A percentile compares a stretch with the other conserved stretches of the same genome.
phyloP scores from a whole-genome alignment of 2,329 filamentous ascomycete genomes.

The Xylaria sp. region DNA sequence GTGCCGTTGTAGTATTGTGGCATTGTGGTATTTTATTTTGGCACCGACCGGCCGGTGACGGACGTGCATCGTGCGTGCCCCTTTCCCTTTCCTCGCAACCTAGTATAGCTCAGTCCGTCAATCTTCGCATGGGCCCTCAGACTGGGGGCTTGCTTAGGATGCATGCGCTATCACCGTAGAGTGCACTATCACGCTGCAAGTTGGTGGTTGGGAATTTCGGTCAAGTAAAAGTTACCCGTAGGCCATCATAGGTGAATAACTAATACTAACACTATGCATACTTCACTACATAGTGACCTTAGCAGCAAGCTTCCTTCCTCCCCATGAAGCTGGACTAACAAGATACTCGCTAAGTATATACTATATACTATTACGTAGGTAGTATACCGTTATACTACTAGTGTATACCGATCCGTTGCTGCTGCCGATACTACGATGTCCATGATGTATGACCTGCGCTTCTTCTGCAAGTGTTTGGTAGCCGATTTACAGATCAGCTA shows the following conservation, averaged over 20 bases:
- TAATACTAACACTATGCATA: neutral
- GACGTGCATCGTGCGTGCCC: conserved; percentile 32
- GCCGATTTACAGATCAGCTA: conserved; percentile 28
- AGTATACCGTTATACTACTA: neutral
- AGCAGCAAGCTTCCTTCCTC: neutral
- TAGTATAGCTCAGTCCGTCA: conserved; percentile 23
- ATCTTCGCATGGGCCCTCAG: conserved; percentile 32
- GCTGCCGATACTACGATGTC: neutral
- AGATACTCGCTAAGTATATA: too few relatives aligned
- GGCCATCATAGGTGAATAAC: neutral
- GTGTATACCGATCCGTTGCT: neutral
- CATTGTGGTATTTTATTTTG: conserved; percentile 11
- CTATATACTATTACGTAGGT: too few relatives aligned
- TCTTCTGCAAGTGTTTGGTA: conserved; percentile 35
- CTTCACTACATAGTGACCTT: too few relatives aligned
- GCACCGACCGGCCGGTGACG: conserved; percentile 29
- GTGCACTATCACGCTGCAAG: conserved; percentile 22
- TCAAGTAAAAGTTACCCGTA: conserved; percentile 6
- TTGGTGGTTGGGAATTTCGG: conserved; percentile 27
- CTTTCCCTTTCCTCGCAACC: conserved; percentile 37
- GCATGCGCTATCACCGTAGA: conserved; percentile 27
- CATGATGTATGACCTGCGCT: neutral
- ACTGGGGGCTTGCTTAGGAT: conserved; percentile 27
- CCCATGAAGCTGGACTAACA: neutral
- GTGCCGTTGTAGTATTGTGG: too few relatives aligned